Evolutionary conservation across 2,329 filamentous ascomycete species (phyloP), one percentile per base, ranked within the genome.

Genomic region (Claviceps capensis): DNA sequence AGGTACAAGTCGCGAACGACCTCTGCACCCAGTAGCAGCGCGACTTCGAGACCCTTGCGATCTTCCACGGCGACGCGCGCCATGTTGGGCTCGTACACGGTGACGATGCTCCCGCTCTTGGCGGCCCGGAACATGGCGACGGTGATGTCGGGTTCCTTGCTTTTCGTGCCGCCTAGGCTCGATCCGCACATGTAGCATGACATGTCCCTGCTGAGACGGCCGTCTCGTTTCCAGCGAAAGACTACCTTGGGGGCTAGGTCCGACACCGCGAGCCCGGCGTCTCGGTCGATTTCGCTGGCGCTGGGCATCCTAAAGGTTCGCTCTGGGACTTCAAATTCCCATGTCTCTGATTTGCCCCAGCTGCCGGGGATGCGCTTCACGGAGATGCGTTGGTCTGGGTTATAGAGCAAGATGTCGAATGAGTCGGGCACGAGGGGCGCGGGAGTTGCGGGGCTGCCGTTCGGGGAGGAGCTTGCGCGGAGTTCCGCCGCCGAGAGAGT

Each of bases 261-360:
- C 13, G 60, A 57, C 2, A 62, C 54, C 55, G 57, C 56, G 67
- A 74, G 49, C 0, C 43, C 43, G 23, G 82, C 79, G 58, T 82
- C 83, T 48, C 83, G 81, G 64, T 97, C 93, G 45, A 98, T 73
- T 48, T 78, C 78, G 41, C 88, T 93, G 1, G 76, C 72, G 13
- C 86, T 94, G 0, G 93, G 93, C 51, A 82, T 74, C 34, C 85
- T 80, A 65, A 98, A 98, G 26, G 83, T 86, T 54, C 82, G 83
- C 62, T 90, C 82, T 0, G 93, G 93, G 69, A 98, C 83, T 66
- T 91, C 87, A 67, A 98, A 97, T 57, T 93, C 88, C 84, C 91
- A 98, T 51, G 80, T 79, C 50, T 88, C 81, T 14, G 82, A 83
- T 54, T 82, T 84, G 55, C 85, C 89, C 85, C 89, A 95, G 55